Evolutionary conservation across 177 flowering plant species (phyloP).

Genomic region (Vitis hybrid): DNA sequence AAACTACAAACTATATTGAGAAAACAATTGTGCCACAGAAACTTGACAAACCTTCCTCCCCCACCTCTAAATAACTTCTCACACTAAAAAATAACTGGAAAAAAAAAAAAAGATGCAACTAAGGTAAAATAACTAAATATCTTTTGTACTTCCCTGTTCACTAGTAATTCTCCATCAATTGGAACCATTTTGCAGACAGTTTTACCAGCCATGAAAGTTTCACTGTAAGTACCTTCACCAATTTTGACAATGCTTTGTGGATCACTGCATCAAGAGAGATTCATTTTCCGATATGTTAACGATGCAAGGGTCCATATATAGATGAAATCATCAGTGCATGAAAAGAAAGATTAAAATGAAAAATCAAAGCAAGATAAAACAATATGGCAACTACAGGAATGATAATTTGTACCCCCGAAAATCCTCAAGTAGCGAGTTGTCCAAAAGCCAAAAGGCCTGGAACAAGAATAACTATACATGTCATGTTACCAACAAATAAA

Average conservation of each 20-base stretch:
- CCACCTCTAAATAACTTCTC: background rate
- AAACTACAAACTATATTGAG: no score
- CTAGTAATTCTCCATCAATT: conserved; percentile 76
- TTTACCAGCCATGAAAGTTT: conserved; percentile 78
- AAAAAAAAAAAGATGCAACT: conserved; percentile 5
- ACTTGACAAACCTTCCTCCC: background rate
- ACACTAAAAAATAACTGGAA: background rate
- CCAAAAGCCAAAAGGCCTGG: no score
- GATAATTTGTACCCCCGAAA: no score
- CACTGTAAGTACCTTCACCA: conserved; percentile 98
- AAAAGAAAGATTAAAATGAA: no score
- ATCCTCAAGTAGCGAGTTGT: no score
- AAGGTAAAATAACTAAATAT: conserved; percentile 27
- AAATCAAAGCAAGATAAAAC: no score
- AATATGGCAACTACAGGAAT: no score
- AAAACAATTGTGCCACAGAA: no score
- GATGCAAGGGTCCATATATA: no score
- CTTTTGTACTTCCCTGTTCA: conserved; percentile 95
- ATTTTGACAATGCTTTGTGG: conserved; percentile 56
- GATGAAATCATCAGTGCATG: no score
- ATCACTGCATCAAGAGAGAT: conserved; percentile 42
- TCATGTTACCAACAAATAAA: no score
- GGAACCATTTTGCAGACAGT: conserved; percentile 95
- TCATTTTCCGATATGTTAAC: background rate
- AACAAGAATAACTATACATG: no score